Evolutionary conservation across 225 moss, liverwort and hornwort species (phyloP).

Genomic region (Bryum argenteum): DNA sequence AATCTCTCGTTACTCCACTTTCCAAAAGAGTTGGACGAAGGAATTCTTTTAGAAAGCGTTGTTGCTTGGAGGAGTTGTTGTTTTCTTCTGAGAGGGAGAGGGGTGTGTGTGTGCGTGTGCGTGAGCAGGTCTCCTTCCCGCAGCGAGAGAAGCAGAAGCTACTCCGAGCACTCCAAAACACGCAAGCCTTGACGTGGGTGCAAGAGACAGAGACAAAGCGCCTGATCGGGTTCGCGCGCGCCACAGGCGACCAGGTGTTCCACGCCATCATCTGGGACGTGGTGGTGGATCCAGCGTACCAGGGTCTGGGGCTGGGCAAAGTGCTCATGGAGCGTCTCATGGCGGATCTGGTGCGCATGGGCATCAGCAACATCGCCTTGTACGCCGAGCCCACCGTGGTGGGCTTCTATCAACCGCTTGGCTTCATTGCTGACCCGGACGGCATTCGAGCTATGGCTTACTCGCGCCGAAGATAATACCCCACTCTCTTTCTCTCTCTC

Average conservation of each 20-base stretch:
- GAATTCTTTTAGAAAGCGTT: too few species aligned
- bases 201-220: slow-evolving; percentile 58
- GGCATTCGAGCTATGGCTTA: slow-evolving; percentile 95
- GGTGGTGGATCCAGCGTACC: slow-evolving; percentile 85
- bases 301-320: slow-evolving; percentile 81
- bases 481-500: not conserved
- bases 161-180: slow-evolving; percentile 67
- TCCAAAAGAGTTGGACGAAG: too few species aligned
- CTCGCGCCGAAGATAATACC: slow-evolving; percentile 50
- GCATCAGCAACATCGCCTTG: slow-evolving; percentile 87
- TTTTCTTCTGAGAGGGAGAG: too few species aligned
- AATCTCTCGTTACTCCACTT: too few species aligned
- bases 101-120: too few species aligned
- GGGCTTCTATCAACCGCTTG: slow-evolving; percentile 81
- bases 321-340: slow-evolving; percentile 94
- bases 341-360: slow-evolving; percentile 75
- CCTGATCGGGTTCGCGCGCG: slow-evolving; percentile 79
- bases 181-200: slow-evolving; percentile 80
- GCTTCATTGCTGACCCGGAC: slow-evolving; percentile 76
- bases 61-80: too few species aligned
- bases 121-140: slow-evolving; percentile 67
- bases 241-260: slow-evolving; percentile 81
- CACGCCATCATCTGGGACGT: slow-evolving; percentile 96
- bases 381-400: slow-evolving; percentile 85
- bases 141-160: slow-evolving; percentile 78